Percentiles rank a stretch among this genome's conserved stretches.
Evolutionary conservation across 257 asterid species (phyloP).

Genomic region (Penstemon barbatus): DNA sequence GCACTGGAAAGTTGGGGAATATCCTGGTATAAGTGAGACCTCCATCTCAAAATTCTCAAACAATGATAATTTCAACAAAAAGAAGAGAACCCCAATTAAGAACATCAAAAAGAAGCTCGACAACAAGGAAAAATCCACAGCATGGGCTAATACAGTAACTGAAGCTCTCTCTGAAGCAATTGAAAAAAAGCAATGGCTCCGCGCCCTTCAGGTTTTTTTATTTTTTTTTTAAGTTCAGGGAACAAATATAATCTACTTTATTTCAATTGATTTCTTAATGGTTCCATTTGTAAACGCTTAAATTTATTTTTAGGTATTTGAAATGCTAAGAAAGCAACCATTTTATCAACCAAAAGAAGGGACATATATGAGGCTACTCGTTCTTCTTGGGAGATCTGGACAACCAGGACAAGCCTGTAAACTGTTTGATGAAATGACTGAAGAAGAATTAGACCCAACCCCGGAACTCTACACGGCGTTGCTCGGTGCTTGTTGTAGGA

Average conservation of each 20-base stretch:
- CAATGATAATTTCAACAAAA: conserved; percentile 20
- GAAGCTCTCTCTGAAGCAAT: conserved; percentile 50
- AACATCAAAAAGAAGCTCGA: conserved; percentile 72
- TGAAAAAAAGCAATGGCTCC: conserved; percentile 48
- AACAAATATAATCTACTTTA: too few relatives aligned
- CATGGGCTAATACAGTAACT: conserved; percentile 55
- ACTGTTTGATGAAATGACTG: conserved; percentile 77
- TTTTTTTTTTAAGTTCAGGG: background rate
- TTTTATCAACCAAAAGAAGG: conserved; percentile 90
- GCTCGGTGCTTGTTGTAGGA: conserved; percentile 74
- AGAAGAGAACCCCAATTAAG: conserved; percentile 55
- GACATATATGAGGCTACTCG: conserved; percentile 84
- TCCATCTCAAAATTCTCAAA: conserved; percentile 35
- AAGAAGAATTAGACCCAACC: conserved; percentile 76
- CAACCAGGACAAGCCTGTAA: conserved; percentile 76
- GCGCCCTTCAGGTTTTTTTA: conserved; percentile 49
- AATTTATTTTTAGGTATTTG: conserved; percentile 57
- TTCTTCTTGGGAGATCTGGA: conserved; percentile 86
- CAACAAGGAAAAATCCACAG: conserved; percentile 28
- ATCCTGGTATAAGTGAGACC: conserved; percentile 51
- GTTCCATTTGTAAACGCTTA: too few relatives aligned
- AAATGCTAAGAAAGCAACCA: conserved; percentile 73
- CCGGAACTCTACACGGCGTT: conserved; percentile 74
- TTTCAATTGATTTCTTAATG: too few relatives aligned
- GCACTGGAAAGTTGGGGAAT: conserved; percentile 75